Evolutionary conservation across 2,329 filamentous ascomycete genomes (phyloP), one percentile per base, ranked within the genome.

Genomic region (Penicillium sp.): DNA sequence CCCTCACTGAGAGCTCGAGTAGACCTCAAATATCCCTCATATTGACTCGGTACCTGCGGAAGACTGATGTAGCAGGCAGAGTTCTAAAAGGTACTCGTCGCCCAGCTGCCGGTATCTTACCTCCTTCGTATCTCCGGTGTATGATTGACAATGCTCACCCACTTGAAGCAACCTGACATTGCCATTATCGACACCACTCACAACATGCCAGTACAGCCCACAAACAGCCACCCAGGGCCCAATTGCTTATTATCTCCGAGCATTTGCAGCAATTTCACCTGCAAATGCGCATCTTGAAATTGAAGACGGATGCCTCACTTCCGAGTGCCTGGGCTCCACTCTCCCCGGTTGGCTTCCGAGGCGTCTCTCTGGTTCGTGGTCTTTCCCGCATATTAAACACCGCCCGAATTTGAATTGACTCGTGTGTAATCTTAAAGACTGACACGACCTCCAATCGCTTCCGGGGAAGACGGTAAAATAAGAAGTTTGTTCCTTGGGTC

Each of bases 71-170:
- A 41, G 41, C 31, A 38, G 41, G 19, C 19, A 45, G 44, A 46
- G 35, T 58, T 58, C 26, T 9, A 46, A 6, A 58, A 52, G 56
- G 56, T 58, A 57, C 56, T 58, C 35, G 55, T 41, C 35, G 35
- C 11, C 8, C 35, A 49, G 30, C 29, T 31, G 35, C 30, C 48
- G 17, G 59, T 56, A 51, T 51, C 46, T 57, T 58, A 62, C 49
- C 46, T 62, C 49, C 31, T 48, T 58, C 21, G 55, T 55, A 55
- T 55, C 60, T 55, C 35, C 35, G 60, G 55, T 58, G 60, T 62
- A 55, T 41, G 35, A 41, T 41, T 41, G 5, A 13, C 35, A 41
- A 41, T 41, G 35, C 35, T 5, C 35, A 41, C 11, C 26, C 26
- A 26, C 26, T 26, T 26, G 35, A 11, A 41, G 35, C 35, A 41